Conservation (phyloP, 228 moss, liverwort and hornwort genomes). For the Sphagnum fallax region DNA sequence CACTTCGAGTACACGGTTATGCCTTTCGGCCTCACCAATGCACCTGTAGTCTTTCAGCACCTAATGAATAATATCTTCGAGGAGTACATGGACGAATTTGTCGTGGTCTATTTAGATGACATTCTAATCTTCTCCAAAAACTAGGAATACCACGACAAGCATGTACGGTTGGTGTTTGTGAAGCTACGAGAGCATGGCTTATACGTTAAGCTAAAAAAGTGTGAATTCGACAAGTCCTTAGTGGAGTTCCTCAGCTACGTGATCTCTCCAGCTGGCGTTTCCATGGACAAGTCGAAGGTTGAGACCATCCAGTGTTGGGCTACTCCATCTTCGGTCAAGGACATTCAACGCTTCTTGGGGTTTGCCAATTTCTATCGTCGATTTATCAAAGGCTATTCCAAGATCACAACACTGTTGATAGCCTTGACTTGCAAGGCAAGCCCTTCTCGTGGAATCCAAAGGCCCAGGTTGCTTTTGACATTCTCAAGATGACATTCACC, state of each 20-base stretch:
- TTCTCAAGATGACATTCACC: background rate
- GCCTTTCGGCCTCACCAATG: background rate
- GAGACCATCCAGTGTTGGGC: background rate
- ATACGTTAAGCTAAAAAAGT: background rate
- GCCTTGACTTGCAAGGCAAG: background rate
- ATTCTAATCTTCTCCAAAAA: background rate
- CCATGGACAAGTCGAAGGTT: background rate
- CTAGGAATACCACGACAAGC: background rate
- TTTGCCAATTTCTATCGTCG: conserved; percentile 1
- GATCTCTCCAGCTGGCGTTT: background rate
- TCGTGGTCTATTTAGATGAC: conserved; percentile 9
- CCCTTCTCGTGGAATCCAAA: background rate
- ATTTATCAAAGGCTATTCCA: background rate
- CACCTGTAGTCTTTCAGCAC: background rate
- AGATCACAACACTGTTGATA: background rate
- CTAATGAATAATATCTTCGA: conserved; percentile 5
- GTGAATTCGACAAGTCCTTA: background rate
- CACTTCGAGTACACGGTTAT: background rate
- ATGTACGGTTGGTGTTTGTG: background rate
- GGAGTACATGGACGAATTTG: background rate
- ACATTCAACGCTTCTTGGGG: conserved; percentile 1
- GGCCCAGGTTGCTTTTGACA: background rate
- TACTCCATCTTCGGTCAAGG: background rate
- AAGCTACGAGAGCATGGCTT: background rate
- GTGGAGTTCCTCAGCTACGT: background rate